Evolutionary conservation across 78 protist genomes (phyloP), one percentile per base, ranked within the genome.

Genomic region (Dictyostelium purpureum): DNA sequence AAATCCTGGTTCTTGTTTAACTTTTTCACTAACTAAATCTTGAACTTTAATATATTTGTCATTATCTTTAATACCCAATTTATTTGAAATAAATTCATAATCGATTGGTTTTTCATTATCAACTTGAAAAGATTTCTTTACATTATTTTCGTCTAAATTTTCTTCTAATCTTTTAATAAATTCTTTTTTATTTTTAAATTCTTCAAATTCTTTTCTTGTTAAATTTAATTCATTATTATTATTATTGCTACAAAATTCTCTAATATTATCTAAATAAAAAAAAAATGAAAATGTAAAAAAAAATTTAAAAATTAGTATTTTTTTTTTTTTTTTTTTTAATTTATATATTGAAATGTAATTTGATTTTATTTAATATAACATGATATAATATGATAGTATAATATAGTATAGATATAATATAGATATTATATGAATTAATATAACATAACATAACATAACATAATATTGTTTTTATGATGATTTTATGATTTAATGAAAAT

Each of bases 1-100:
- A 45, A 11, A 71, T 6, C 79, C 79, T 45, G 54, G 79, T 47
- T 26, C 18, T 0, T 69, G 18, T 42, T 69, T 69, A 42, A 69
- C 19, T 6, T 37, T 33, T 2, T 51, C 76, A 9, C 49, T 69
- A 4, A 71, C 2, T 5, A 71, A 45, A 45, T 71, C 79, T 33
- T 71, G 19, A 10, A 81, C 7, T 12, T 33, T 5, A n/a, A 67
- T 67, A 38, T 49, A 47, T 52, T 67, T 81, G 2, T 67, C 52
- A 16, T 49, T 35, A 35, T 54, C 33, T n/a, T 40, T 35, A 26
- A 70, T 21, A 42, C 35, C 35, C 12, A 82, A 28, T 56, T 82
- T 52, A 70, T 67, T 56, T 40, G 79, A 1, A 42, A 82, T 70
- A 37, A 82, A 82, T 11, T 35, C 90, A 28, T 37, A 18, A 56